Conservation (phyloP, 345 rosid species). For the Eucalyptus camaldulensis region DNA sequence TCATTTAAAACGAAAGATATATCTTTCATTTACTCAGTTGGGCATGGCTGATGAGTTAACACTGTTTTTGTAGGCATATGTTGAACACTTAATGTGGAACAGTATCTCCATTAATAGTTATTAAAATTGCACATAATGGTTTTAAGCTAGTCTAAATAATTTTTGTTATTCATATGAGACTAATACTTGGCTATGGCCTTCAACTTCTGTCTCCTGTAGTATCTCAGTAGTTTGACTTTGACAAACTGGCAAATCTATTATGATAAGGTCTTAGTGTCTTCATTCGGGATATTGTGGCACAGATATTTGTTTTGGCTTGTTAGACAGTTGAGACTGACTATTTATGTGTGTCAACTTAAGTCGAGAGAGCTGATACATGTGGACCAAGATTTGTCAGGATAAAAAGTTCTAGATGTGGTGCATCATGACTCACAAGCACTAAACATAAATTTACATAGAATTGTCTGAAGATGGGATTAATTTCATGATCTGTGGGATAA, state of each 20-base stretch:
- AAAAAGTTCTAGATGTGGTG: not conserved
- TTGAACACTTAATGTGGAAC: not conserved
- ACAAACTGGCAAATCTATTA: not conserved
- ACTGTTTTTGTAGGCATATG: not conserved
- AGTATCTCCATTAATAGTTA: not conserved
- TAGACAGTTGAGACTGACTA: not conserved
- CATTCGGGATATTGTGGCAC: not conserved
- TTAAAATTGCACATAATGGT: not conserved
- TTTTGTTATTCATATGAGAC: not conserved
- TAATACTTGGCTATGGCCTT: not conserved
- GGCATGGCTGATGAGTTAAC: not conserved
- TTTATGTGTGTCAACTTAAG: not conserved
- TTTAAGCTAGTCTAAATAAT: not conserved
- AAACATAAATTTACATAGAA: not conserved
- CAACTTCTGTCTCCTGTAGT: not conserved
- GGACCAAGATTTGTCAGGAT: not conserved
- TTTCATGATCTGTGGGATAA: not conserved
- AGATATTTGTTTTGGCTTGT: not conserved
- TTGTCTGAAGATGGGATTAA: not conserved
- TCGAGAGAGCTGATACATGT: not conserved
- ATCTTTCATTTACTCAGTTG: not conserved
- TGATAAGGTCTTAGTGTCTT: not conserved
- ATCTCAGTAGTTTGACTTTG: not conserved
- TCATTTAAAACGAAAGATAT: not conserved
- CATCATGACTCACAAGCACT: not conserved